Base-by-base conservation (phyloP, 345 rosid genomes). In the Cardiospermum halicacabum region DNA sequence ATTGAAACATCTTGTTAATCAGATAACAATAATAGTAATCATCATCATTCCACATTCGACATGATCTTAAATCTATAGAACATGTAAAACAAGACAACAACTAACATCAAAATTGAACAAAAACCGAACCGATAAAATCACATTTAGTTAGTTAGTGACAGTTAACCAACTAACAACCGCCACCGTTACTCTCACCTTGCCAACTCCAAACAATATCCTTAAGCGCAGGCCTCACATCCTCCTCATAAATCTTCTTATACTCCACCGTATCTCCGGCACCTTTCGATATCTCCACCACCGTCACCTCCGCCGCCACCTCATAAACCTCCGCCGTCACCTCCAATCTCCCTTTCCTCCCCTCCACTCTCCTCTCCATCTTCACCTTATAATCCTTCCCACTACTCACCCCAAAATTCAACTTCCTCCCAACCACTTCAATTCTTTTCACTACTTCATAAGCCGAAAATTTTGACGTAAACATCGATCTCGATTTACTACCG, bases 131-230 rank as follows among this genome's bases (percentile, higher is more conserved):
- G 31, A 55, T 15, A 27, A 26, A 24, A 1, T 25, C 11, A 53
- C 7, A n/a, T 21, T 40, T 16, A 25, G 18, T 21, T n/a, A 11
- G 67, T 16, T n/a, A 65, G 8, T 53, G 68, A 56, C 65, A 53
- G 60, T 66, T 45, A 3, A 40, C 15, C 4, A 13, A 40, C 16
- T 13, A 2, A 18, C n/a, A n/a, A n/a, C n/a, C n/a, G n/a, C n/a
- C n/a, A n/a, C 16, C 16, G 47, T 18, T 40, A 30, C 39, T n/a
- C 34, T 77, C 81, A 21, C 81, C 85, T 71, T 81, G 81, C 85
- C 85, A 81, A 45, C 67, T 63, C 85, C 85, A 81, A 8, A 81
- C 82, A 7, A 78, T 76, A 69, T 78, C 85, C 39, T 76, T 76
- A 7, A 81, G 69, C 0, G 82, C 78, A n/a, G 85, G 85, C 60